phyloP scores from a whole-genome alignment of 441 rosid species.

The Capsella rubella region DNA sequence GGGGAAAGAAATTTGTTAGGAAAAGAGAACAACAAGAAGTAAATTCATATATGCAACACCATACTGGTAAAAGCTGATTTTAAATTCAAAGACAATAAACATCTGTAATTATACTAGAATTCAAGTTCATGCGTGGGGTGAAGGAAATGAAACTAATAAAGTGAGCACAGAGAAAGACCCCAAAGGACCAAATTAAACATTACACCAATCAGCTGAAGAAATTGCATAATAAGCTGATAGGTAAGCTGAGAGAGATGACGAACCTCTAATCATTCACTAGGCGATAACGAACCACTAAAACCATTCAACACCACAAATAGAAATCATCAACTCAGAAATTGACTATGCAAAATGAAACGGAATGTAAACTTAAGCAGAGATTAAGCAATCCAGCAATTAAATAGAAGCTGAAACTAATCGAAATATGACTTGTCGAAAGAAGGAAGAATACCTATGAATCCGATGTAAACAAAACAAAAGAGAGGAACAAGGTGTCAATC shows the following conservation, averaged over 20 bases:
- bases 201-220: background rate
- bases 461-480: background rate
- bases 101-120: background rate
- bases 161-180: background rate
- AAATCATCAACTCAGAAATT: background rate
- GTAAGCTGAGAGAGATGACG: background rate
- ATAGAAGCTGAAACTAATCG: constrained; percentile 14
- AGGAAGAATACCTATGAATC: background rate
- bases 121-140: background rate
- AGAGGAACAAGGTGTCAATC: constrained; percentile 1
- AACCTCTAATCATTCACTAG: background rate
- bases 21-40: constrained; percentile 9
- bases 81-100: background rate
- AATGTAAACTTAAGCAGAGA: background rate
- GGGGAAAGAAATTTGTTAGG: background rate
- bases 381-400: constrained; percentile 5
- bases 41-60: background rate
- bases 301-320: background rate
- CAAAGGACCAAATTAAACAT: background rate
- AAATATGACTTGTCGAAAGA: background rate
- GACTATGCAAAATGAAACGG: background rate
- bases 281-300: constrained; percentile 5
- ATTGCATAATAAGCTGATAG: constrained; percentile 1
- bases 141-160: background rate
- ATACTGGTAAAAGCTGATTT: background rate